Evolutionary conservation across 495 filamentous ascomycete genomes (phyloP).

Genomic region (Schizothecium vesticola): DNA sequence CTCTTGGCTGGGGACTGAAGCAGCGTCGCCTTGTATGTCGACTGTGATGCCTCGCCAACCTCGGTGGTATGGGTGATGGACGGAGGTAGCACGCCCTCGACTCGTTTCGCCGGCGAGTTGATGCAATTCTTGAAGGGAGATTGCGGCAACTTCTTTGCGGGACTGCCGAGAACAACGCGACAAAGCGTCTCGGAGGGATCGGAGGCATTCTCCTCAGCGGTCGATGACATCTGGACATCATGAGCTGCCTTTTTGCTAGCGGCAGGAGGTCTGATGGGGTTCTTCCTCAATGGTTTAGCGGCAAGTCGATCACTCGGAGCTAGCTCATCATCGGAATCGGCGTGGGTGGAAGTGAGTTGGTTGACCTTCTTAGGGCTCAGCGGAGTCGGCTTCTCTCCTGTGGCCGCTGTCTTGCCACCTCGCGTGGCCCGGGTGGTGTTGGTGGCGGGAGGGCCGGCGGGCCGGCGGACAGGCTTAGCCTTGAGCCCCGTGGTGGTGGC

Average conservation of each 20-base stretch:
- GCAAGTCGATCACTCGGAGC: conserved; percentile 46
- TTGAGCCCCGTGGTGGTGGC: conserved; percentile 18
- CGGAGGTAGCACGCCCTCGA: conserved; percentile 21
- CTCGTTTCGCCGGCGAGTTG: conserved; percentile 42
- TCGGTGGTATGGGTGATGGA: background rate
- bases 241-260: conserved; percentile 17
- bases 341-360: conserved; percentile 39
- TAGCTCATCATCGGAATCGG: conserved; percentile 49
- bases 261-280: conserved; percentile 34
- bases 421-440: conserved; percentile 8
- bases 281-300: conserved; percentile 43
- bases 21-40: conserved; percentile 34
- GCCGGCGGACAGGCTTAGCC: conserved; percentile 25
- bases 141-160: conserved; percentile 41
- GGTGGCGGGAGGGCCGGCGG: conserved; percentile 12
- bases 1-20: conserved; percentile 48
- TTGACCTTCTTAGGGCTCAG: conserved; percentile 55
- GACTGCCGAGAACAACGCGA: conserved; percentile 36
- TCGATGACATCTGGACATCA: background rate
- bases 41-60: conserved; percentile 16
- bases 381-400: conserved; percentile 25
- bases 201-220: conserved; percentile 13
- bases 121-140: conserved; percentile 47
- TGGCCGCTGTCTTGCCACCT: conserved; percentile 7
- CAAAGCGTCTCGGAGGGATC: conserved; percentile 17